phyloP scores from a whole-genome alignment of 2,329 filamentous ascomycete species.

The Arthrobotrys sphaeroides region DNA sequence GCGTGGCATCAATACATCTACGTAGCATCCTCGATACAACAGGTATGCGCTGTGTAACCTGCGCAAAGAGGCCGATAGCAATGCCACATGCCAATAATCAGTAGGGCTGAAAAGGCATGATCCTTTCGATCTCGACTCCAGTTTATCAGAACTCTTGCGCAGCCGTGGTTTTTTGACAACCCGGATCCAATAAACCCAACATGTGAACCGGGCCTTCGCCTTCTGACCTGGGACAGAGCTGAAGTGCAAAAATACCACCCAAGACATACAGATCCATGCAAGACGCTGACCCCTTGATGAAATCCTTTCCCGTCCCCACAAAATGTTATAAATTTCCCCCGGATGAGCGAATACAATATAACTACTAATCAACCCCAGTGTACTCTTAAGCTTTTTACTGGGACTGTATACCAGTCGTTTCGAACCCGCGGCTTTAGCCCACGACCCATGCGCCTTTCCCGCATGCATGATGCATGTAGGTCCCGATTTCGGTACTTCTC shows the following conservation, averaged over 20 bases:
- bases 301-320: not conserved
- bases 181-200: not conserved
- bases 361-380: not conserved
- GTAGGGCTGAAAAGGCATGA: conserved; percentile 27
- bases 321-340: not conserved
- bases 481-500: conserved; percentile 38
- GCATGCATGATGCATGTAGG: conserved; percentile 3
- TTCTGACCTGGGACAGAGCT: not conserved
- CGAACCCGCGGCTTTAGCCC: not conserved
- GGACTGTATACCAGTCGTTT: no score
- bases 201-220: not conserved
- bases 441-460: not conserved
- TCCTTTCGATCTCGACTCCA: no score
- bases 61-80: no score
- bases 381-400: not conserved
- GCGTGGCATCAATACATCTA: not conserved
- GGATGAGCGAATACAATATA: not conserved
- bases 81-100: not conserved
- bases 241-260: conserved; percentile 15
- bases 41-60: conserved; percentile 11
- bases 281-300: conserved; percentile 15
- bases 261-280: conserved; percentile 21
- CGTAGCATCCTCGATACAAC: no score
- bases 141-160: not conserved
- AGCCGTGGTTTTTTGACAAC: not conserved